A percentile compares a stretch with the other conserved stretches of the same genome.
These are phyloP conservation scores for Mycena kentingensis DNA, from an alignment of 768 basidiomycete species.

Conservation along the genomic window DNA sequence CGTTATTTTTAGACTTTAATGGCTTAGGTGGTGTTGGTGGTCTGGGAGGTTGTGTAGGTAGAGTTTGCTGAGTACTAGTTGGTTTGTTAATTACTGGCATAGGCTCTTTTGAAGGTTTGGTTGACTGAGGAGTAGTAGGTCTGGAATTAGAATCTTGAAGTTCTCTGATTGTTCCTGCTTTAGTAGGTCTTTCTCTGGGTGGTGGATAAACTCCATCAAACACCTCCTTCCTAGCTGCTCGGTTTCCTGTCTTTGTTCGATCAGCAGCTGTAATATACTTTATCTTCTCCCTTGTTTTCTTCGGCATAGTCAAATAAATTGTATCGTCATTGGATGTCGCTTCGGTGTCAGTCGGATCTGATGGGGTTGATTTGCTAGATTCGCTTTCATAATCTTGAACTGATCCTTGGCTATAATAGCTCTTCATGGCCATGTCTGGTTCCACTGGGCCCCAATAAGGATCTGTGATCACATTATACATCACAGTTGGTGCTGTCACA, in stretches of 20 bases:
- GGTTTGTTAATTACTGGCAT: background rate
- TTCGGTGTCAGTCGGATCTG: background rate
- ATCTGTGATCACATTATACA: background rate
- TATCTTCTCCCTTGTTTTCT: background rate
- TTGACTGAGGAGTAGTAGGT: background rate
- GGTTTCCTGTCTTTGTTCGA: background rate
- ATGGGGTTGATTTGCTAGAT: background rate
- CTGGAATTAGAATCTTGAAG: background rate
- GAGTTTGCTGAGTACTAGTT: background rate
- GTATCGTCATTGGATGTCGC: background rate
- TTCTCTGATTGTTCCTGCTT: background rate
- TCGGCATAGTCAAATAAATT: background rate
- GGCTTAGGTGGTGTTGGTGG: background rate
- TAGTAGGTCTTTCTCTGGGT: background rate
- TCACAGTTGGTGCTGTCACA: background rate
- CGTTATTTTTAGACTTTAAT: background rate
- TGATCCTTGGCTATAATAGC: too few relatives aligned
- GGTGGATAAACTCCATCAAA: slow-evolving; percentile 12
- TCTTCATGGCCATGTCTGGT: too few relatives aligned
- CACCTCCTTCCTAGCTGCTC: background rate
- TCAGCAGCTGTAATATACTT: background rate
- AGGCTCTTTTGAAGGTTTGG: background rate
- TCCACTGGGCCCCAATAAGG: too few relatives aligned
- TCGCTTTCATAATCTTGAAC: too few relatives aligned
- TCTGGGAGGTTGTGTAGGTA: background rate